A percentile compares a stretch with the other conserved stretches of the same genome.
These are phyloP conservation scores for Ascochyta koolunga DNA, from an alignment of 2,329 filamentous ascomycete species.

Conservation along the genomic window DNA sequence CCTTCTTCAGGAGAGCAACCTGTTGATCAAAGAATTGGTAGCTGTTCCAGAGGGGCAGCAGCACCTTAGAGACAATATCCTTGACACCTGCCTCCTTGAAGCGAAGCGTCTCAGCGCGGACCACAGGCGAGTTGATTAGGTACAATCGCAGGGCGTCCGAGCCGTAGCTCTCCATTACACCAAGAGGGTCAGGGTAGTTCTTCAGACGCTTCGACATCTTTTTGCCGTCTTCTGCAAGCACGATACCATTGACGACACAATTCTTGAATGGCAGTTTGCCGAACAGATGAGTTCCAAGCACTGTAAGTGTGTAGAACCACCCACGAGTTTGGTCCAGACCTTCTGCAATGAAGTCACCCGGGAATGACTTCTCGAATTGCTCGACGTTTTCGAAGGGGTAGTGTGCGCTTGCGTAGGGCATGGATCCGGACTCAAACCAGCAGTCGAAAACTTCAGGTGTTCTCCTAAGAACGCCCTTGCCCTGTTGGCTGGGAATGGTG, in stretches of 20 bases:
- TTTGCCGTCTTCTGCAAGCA: constrained; percentile 92
- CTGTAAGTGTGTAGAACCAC: constrained; percentile 94
- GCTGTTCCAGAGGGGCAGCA: constrained; percentile 92
- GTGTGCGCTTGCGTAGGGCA: constrained; percentile 91
- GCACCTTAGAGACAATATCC: constrained; percentile 89
- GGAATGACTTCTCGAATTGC: constrained; percentile 79
- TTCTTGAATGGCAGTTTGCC: constrained; percentile 88
- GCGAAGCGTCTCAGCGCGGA: constrained; percentile 84
- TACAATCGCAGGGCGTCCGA: constrained; percentile 94
- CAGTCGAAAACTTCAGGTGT: constrained; percentile 93
- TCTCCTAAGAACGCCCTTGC: constrained; percentile 80
- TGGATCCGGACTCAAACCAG: constrained; percentile 95
- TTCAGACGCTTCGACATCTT: constrained; percentile 98
- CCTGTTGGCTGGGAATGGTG: constrained; percentile 88
- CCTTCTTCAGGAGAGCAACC: constrained; percentile 84
- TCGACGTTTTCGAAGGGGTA: constrained; percentile 92
- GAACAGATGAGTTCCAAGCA: constrained; percentile 87
- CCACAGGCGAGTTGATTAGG: constrained; percentile 94
- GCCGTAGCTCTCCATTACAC: constrained; percentile 86
- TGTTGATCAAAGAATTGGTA: constrained; percentile 97
- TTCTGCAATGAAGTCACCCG: constrained; percentile 93
- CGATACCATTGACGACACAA: constrained; percentile 94
- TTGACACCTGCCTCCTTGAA: constrained; percentile 95
- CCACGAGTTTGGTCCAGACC: constrained; percentile 92
- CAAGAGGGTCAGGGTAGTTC: constrained; percentile 88